These are phyloP conservation scores for Przewalskia tangutica DNA, from an alignment of 257 asterid genomes.

Conservation along the genomic window DNA sequence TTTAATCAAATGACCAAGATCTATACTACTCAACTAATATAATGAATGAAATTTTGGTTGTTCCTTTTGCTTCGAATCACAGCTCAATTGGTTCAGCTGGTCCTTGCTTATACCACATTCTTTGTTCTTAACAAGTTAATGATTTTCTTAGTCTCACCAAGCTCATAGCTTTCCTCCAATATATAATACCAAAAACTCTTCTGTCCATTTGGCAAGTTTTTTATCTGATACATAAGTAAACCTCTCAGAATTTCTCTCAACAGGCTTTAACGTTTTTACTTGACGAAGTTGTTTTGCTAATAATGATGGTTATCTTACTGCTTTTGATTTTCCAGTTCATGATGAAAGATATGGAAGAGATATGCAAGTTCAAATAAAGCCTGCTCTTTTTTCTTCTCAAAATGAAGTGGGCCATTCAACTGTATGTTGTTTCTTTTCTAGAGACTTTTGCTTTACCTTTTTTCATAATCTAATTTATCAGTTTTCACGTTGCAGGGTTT, in stretches of 20 bases:
- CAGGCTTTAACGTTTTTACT: not conserved
- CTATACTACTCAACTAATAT: not conserved
- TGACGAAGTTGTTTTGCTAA: not conserved
- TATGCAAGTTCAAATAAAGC: constrained; percentile 31
- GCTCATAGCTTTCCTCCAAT: not conserved
- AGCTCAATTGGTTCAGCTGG: not conserved
- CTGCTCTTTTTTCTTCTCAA: constrained; percentile 35
- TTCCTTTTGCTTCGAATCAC: not conserved
- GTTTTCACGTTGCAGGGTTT: constrained; percentile 23
- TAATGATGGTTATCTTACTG: not conserved
- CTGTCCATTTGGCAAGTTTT: not conserved
- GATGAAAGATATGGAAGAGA: constrained; percentile 42
- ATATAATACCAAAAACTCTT: not conserved
- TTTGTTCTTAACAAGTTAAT: not conserved
- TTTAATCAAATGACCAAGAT: not conserved
- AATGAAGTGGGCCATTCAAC: constrained; percentile 48
- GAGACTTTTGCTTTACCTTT: not conserved
- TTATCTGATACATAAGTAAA: not conserved
- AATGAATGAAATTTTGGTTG: not conserved
- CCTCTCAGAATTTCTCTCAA: not conserved
- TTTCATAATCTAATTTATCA: not conserved
- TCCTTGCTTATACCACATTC: not conserved
- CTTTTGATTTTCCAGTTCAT: constrained; percentile 23
- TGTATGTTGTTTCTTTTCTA: constrained; percentile 31
- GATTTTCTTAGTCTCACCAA: not conserved